A percentile compares a stretch with the other conserved stretches of the same genome.
Evolutionary conservation across 495 filamentous ascomycete species (phyloP).

Genomic region (Recurvomyces mirabilis): DNA sequence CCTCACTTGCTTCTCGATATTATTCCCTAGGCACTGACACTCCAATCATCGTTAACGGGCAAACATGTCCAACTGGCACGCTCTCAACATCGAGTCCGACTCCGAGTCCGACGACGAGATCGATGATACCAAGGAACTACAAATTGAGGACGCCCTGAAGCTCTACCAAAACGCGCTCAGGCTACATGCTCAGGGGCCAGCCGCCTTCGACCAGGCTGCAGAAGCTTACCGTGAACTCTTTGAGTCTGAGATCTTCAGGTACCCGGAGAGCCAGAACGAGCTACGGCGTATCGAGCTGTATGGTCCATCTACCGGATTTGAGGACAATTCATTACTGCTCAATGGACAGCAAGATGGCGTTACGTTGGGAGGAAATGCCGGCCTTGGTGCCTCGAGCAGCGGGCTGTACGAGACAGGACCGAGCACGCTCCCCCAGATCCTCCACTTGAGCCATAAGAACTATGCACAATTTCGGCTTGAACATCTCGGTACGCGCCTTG

Average conservation of each 20-base stretch:
- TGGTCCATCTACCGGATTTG: constrained; percentile 37
- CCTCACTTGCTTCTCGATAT: no score
- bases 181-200: constrained; percentile 76
- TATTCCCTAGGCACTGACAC: no score
- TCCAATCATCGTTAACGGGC: no score
- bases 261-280: constrained; percentile 71
- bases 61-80: constrained; percentile 52
- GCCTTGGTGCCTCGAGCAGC: constrained; percentile 51
- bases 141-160: constrained; percentile 95
- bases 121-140: constrained; percentile 89
- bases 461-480: constrained; percentile 83
- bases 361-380: constrained; percentile 31
- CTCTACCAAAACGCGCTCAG: constrained; percentile 87
- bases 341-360: constrained; percentile 25
- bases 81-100: constrained; percentile 87
- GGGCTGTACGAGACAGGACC: no score
- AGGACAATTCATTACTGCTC: constrained; percentile 34
- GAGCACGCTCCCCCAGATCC: constrained; percentile 73
- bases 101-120: constrained; percentile 81
- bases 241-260: constrained; percentile 85
- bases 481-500: constrained; percentile 35
- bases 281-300: constrained; percentile 55
- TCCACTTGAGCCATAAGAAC: constrained; percentile 92
- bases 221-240: constrained; percentile 80
- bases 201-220: constrained; percentile 60